A percentile compares a stretch with the other conserved stretches of the same genome.
Conservation (phyloP, 768 basidiomycete genomes). For the Mrakia blollopis region DNA sequence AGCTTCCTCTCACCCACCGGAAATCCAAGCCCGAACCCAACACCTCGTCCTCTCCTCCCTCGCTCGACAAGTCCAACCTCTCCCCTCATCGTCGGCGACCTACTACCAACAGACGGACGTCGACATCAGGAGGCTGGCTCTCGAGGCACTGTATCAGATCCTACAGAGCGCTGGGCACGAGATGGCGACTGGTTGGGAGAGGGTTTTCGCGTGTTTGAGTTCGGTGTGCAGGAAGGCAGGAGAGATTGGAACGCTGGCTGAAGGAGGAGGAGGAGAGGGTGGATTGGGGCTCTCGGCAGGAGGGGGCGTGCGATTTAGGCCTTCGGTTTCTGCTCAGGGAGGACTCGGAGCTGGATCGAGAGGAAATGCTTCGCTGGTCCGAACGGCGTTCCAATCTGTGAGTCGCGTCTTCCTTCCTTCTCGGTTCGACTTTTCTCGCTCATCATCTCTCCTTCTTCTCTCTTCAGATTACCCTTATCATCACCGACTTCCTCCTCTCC, state of each 20-base stretch:
- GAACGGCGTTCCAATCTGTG: constrained; percentile 27
- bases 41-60: constrained; percentile 79
- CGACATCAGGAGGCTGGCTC: constrained; percentile 79
- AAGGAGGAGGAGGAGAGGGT: background rate
- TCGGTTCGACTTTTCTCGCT: background rate
- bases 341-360: background rate
- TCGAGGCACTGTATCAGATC: constrained; percentile 84
- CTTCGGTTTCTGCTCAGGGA: background rate
- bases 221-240: constrained; percentile 59
- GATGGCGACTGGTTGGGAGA: constrained; percentile 86
- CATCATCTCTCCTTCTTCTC: too few relatives aligned
- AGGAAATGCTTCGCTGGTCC: constrained; percentile 15
- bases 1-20: constrained; percentile 47
- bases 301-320: background rate
- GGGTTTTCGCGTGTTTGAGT: constrained; percentile 83
- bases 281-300: background rate
- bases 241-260: background rate
- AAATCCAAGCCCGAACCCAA: constrained; percentile 67
- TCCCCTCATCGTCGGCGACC: constrained; percentile 36
- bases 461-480: constrained; percentile 69
- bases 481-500: constrained; percentile 74
- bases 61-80: constrained; percentile 61
- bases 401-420: background rate
- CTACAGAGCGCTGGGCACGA: constrained; percentile 88
- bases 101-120: constrained; percentile 50